Conservation (phyloP, 768 basidiomycete species). For the Pleurotus giganteus region DNA sequence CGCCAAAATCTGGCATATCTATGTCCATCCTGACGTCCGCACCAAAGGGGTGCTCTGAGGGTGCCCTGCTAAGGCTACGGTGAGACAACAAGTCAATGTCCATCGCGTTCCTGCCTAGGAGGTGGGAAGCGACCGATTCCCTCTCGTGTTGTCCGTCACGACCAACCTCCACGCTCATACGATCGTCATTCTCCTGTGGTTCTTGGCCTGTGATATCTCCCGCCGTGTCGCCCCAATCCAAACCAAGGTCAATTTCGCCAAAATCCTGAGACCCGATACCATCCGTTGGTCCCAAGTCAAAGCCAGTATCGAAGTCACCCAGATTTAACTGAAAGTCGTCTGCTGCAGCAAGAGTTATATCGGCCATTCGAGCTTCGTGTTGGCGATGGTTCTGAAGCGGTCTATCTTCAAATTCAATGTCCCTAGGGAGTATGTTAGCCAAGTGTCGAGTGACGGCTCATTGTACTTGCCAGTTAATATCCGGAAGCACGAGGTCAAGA, state of each 20-base stretch:
- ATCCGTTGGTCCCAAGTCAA: slow-evolving; percentile 75
- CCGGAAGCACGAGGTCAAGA: slow-evolving; percentile 75
- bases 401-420: slow-evolving; percentile 73
- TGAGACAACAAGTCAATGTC: slow-evolving; percentile 67
- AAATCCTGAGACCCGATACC: slow-evolving; percentile 89
- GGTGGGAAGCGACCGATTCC: slow-evolving; percentile 61
- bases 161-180: slow-evolving; percentile 61
- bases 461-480: slow-evolving; percentile 68
- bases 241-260: slow-evolving; percentile 66
- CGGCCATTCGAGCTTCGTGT: slow-evolving; percentile 80
- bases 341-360: slow-evolving; percentile 82
- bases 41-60: slow-evolving; percentile 66
- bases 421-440: slow-evolving; percentile 45
- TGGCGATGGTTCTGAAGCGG: slow-evolving; percentile 67
- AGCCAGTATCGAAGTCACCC: slow-evolving; percentile 53
- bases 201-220: slow-evolving; percentile 23
- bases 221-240: slow-evolving; percentile 71
- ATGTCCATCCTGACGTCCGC: slow-evolving; percentile 48
- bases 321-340: slow-evolving; percentile 71
- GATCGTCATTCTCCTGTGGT: slow-evolving; percentile 41
- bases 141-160: slow-evolving; percentile 61
- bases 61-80: slow-evolving; percentile 55
- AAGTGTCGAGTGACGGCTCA: not conserved
- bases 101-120: slow-evolving; percentile 47
- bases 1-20: slow-evolving; percentile 47